Percentiles rank a stretch among this genome's conserved stretches.
These are phyloP conservation scores for Termitomyces sp. DNA, from an alignment of 768 basidiomycete species.

Conservation along the genomic window DNA sequence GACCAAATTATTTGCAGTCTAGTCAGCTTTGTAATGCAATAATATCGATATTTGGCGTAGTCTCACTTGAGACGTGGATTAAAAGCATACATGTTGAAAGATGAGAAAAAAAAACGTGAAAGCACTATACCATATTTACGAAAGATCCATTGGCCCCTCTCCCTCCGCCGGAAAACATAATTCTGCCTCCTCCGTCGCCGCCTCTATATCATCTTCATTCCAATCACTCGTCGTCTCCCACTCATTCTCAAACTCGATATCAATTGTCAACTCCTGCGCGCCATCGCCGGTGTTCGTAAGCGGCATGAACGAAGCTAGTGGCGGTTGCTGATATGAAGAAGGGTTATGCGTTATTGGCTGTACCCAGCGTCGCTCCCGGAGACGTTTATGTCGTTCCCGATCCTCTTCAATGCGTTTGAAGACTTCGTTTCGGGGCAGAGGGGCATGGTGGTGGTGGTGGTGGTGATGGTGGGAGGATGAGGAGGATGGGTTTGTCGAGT, in stretches of 20 bases:
- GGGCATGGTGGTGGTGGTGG: slow-evolving; percentile 16
- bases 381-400: slow-evolving; percentile 85
- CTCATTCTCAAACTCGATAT: slow-evolving; percentile 85
- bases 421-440: slow-evolving; percentile 61
- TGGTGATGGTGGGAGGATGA: slow-evolving; percentile 17
- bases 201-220: slow-evolving; percentile 86
- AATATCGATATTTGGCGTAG: no score
- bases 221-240: slow-evolving; percentile 90
- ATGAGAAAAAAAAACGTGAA: not conserved
- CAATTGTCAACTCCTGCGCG: slow-evolving; percentile 57
- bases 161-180: slow-evolving; percentile 58
- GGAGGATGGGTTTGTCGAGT: slow-evolving; percentile 10
- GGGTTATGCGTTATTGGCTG: slow-evolving; percentile 61
- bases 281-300: slow-evolving; percentile 46
- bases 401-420: slow-evolving; percentile 90
- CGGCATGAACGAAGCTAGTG: slow-evolving; percentile 57
- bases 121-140: slow-evolving; percentile 14
- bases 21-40: no score
- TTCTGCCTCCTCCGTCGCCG: slow-evolving; percentile 62
- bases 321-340: slow-evolving; percentile 33
- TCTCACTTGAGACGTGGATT: not conserved
- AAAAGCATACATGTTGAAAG: not conserved
- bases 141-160: slow-evolving; percentile 39
- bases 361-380: slow-evolving; percentile 91
- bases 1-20: no score